Base-by-base conservation (phyloP, 371 early-diverging fungal species). In the Funneliformis caledonium region DNA sequence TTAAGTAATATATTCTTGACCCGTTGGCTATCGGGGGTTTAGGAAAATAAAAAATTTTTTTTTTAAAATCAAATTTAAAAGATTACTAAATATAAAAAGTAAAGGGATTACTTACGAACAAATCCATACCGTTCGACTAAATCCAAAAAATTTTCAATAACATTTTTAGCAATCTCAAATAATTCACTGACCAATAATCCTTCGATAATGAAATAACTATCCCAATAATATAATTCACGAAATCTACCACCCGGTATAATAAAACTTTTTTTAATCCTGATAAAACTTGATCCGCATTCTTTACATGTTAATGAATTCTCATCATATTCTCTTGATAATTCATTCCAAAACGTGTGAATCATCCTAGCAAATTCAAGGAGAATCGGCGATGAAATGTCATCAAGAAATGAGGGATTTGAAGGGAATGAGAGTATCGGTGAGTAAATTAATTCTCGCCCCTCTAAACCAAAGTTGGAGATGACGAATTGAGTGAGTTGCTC, bases 191-290 rank as follows among this genome's bases (percentile, higher is more conserved):
- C 75, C 22, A 94, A 78, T 52, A 98, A 83, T 0, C 98, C 98
- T 78, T 94, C 89, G 37, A 95, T 80, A 10, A 94, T 92, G 88
- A 94, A 98, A 82, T 88, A 96, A 22, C 92, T 89, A 82, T 97
- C 98, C 97, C 96, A 97, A 84, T 97, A 96, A 85, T 97, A 96
- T 43, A 92, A 87, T 88, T 98, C 97, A 73, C 93, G 85, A 82
- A 98, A 98, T 72, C 97, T 85, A 4, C 97, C 97, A 6, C 98
- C 98, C 11, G 98, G 97, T 11, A 97, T 92, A 2, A 97, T 91
- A 85, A 96, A 97, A 10, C 88, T 91, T 65, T 89, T 85, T 19
- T 87, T 84, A 0, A 90, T 85, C 43, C 87, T 84, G 6, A 95
- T 82, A 43, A 90, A 85, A 16, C 90, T 89, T 1, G 91, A 85